phyloP scores from a whole-genome alignment of 139 green algal genomes.

The Chlorella sp. region DNA sequence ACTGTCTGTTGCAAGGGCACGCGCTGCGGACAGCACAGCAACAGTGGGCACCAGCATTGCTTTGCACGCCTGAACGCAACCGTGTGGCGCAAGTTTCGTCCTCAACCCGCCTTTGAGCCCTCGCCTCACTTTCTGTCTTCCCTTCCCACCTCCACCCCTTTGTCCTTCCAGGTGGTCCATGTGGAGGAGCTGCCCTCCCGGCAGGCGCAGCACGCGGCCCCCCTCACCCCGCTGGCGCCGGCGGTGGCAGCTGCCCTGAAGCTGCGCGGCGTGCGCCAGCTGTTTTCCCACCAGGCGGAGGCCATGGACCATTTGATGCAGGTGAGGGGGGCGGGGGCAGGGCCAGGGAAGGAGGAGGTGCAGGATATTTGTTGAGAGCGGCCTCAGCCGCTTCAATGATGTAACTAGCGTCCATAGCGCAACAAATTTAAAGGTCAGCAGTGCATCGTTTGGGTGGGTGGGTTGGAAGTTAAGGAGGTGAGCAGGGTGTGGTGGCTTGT shows the following conservation, averaged over 20 bases:
- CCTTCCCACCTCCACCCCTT: not conserved
- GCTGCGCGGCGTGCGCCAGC: conserved; percentile 45
- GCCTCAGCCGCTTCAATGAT: too few relatives aligned
- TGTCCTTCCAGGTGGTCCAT: conserved; percentile 67
- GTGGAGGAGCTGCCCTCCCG: conserved; percentile 63
- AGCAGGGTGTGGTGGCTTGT: too few relatives aligned
- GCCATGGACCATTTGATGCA: conserved; percentile 32
- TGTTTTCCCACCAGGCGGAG: conserved; percentile 68
- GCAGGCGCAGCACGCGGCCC: conserved; percentile 40
- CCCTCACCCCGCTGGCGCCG: conserved; percentile 40
- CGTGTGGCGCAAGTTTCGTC: too few relatives aligned
- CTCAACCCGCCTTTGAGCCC: too few relatives aligned
- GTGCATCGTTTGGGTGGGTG: too few relatives aligned
- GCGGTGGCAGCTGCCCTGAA: conserved; percentile 57
- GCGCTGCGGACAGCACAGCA: too few relatives aligned
- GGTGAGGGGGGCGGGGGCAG: not conserved
- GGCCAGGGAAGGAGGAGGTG: too few relatives aligned
- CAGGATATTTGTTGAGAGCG: too few relatives aligned
- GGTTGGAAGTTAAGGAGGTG: not conserved
- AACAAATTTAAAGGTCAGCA: too few relatives aligned
- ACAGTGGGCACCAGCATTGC: not conserved
- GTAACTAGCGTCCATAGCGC: too few relatives aligned
- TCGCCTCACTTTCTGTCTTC: too few relatives aligned
- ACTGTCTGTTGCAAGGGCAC: too few relatives aligned
- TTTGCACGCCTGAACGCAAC: not conserved